phyloP scores from a whole-genome alignment of 768 basidiomycete genomes.

The Favolaschia claudopus region DNA sequence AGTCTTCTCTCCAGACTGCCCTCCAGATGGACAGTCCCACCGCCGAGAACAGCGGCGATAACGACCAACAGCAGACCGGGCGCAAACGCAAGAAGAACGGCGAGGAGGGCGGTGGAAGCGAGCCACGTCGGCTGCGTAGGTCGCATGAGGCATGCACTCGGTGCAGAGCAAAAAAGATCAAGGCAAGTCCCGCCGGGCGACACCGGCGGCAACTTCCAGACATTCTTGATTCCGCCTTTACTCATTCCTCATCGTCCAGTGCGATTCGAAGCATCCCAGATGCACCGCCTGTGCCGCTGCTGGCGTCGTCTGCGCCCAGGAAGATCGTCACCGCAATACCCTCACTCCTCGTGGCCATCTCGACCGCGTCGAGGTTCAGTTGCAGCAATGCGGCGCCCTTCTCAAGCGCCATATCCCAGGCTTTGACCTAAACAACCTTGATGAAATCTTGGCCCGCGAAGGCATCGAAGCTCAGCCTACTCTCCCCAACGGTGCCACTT shows the following conservation, averaged over 20 bases:
- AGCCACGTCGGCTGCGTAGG: conserved; percentile 82
- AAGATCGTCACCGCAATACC: conserved; percentile 87
- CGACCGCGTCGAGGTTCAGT: conserved; percentile 81
- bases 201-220: conserved; percentile 88
- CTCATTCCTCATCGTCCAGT: conserved; percentile 58
- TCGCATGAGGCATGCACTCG: conserved; percentile 93
- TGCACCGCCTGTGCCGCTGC: conserved; percentile 88
- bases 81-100: conserved; percentile 70
- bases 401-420: conserved; percentile 76
- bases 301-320: conserved; percentile 82
- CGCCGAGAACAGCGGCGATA: conserved; percentile 41
- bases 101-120: conserved; percentile 63
- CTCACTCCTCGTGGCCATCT: conserved; percentile 86
- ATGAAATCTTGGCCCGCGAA: conserved; percentile 69
- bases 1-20: conserved; percentile 65
- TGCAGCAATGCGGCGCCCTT: conserved; percentile 79
- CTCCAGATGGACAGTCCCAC: conserved; percentile 58
- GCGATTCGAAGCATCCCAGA: conserved; percentile 89
- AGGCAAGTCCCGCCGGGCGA: conserved; percentile 76
- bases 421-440: conserved; percentile 72
- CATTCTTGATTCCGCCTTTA: conserved; percentile 40
- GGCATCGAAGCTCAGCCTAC: conserved; percentile 62
- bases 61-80: conserved; percentile 41
- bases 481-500: conserved; percentile 26
- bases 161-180: conserved; percentile 97